These are phyloP conservation scores for Whalleya microplaca DNA, from an alignment of 2,329 filamentous ascomycete species.

Conservation along the genomic window DNA sequence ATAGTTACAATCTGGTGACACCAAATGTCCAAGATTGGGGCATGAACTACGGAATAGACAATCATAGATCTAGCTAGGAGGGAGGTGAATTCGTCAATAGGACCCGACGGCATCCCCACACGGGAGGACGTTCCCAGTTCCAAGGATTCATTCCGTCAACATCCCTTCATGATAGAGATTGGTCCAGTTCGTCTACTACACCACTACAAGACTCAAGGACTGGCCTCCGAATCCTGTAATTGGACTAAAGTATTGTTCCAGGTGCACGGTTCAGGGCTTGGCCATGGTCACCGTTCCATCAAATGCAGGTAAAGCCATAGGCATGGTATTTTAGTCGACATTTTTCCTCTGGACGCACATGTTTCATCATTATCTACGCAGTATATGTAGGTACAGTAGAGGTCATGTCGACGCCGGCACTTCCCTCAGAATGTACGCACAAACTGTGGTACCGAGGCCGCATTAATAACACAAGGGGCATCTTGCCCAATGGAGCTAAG, in stretches of 20 bases:
- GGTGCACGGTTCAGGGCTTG: background rate
- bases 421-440: constrained; percentile 3
- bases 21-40: background rate
- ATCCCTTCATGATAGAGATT: background rate
- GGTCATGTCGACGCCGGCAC: background rate
- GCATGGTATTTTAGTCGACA: background rate
- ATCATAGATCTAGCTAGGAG: no score
- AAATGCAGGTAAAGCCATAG: background rate
- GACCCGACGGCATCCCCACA: constrained; percentile 9
- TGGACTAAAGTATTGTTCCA: background rate
- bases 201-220: background rate
- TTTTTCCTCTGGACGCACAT: background rate
- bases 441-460: constrained; percentile 27
- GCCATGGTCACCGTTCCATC: background rate
- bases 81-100: background rate
- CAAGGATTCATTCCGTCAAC: constrained; percentile 12
- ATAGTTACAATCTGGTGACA: background rate
- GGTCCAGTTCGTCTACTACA: background rate
- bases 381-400: background rate
- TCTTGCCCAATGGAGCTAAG: constrained; percentile 33
- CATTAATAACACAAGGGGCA: constrained; percentile 21
- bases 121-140: constrained; percentile 15
- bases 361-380: background rate
- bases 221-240: background rate
- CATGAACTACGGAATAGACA: background rate